Evolutionary conservation across 371 early-diverging fungal genomes (phyloP), one percentile per base, ranked within the genome.

Genomic region (Mucor saturninus): DNA sequence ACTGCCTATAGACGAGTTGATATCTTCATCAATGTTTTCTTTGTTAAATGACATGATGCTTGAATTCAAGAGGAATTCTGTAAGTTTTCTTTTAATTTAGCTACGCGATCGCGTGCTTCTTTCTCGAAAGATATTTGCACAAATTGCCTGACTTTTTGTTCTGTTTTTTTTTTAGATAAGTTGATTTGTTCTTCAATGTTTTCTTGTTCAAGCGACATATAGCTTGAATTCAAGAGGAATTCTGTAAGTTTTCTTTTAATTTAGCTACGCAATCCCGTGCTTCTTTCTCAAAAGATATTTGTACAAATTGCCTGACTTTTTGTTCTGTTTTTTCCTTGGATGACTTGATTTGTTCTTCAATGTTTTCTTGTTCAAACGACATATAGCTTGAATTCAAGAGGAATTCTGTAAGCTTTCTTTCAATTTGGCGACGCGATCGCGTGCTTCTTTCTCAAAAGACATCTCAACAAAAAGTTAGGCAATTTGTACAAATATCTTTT

Each of bases 351-450:
- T n/a, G n/a, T n/a, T n/a, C n/a, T n/a, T n/a, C n/a, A n/a, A n/a
- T n/a, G n/a, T n/a, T n/a, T n/a, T n/a, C n/a, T n/a, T n/a, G n/a
- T n/a, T n/a, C n/a, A n/a, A n/a, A n/a, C n/a, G n/a, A n/a, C n/a
- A n/a, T n/a, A n/a, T n/a, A n/a, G n/a, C n/a, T n/a, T n/a, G n/a
- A n/a, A n/a, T n/a, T n/a, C n/a, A n/a, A n/a, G n/a, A n/a, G n/a
- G n/a, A n/a, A n/a, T n/a, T n/a, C n/a, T n/a, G n/a, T n/a, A 43
- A 43, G 45, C 45, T 50, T 59, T 50, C 38, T 59, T 38, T 51
- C 26, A 59, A 48, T 8, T 5, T 21, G 14, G 42, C 11, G 8
- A 42, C 42, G 11, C 42, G 42, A 42, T 42, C 42, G 8, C 11
- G 42, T 42, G 42, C 42, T 42, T 42, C n/a, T n/a, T n/a, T n/a